Conservation (phyloP, 257 asterid genomes). For the Osmanthus fragrans region DNA sequence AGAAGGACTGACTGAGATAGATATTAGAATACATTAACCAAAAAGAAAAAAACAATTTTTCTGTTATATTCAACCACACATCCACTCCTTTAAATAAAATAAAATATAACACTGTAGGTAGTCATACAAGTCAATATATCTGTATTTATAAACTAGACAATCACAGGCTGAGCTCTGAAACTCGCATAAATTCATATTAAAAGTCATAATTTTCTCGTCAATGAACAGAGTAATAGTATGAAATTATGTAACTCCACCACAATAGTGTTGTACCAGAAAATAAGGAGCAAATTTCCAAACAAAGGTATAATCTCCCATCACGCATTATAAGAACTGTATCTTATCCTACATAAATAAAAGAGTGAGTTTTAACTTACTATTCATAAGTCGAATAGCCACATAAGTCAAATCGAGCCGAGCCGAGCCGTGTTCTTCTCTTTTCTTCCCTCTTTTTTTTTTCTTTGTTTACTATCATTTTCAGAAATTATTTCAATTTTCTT, state of each 20-base stretch:
- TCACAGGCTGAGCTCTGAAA: neutral
- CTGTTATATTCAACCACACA: neutral
- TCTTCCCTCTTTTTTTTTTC: too few species aligned
- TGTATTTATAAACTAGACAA: neutral
- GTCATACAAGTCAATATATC: neutral
- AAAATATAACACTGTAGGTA: neutral
- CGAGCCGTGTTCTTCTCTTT: too few species aligned
- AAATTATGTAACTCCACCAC: neutral
- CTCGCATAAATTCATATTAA: neutral
- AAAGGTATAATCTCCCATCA: too few species aligned
- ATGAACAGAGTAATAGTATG: neutral
- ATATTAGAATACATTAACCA: too few species aligned
- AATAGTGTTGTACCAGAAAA: neutral
- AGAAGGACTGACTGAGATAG: too few species aligned
- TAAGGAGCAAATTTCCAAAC: neutral
- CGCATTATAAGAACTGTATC: neutral
- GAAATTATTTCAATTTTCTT: too few species aligned
- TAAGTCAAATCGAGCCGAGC: too few species aligned
- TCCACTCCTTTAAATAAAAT: neutral
- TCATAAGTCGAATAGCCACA: too few species aligned
- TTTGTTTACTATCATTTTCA: too few species aligned
- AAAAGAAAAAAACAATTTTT: too few species aligned
- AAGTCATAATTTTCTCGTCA: neutral
- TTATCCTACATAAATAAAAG: too few species aligned
- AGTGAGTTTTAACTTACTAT: too few species aligned